Conservation (phyloP, 768 basidiomycete genomes). For the Russula sp. region DNA sequence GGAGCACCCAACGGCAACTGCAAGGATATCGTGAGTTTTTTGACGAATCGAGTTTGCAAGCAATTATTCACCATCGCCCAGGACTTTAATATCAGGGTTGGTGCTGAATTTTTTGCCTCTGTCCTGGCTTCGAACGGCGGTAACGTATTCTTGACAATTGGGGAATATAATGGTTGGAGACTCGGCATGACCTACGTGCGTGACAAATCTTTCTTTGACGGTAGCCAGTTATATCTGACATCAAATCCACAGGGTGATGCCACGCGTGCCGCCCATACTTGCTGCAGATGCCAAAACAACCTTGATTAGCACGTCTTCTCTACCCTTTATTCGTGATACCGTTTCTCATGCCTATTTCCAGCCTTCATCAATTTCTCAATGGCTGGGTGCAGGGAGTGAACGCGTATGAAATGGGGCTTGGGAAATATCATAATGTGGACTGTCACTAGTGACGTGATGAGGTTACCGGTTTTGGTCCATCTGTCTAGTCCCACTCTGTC, state of each 20-base stretch:
- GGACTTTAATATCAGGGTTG: constrained; percentile 70
- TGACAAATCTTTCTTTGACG: constrained; percentile 6
- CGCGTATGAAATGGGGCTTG: constrained; percentile 43
- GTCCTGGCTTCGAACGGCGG: constrained; percentile 43
- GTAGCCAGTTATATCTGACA: background rate
- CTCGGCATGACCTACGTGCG: constrained; percentile 50
- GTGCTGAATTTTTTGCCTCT: constrained; percentile 50
- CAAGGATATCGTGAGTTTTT: constrained; percentile 31
- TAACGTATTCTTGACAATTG: constrained; percentile 51
- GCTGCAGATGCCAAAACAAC: constrained; percentile 76
- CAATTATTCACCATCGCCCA: constrained; percentile 21
- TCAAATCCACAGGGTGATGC: constrained; percentile 37
- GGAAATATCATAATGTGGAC: constrained; percentile 61
- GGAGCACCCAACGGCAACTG: constrained; percentile 42
- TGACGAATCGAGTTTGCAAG: background rate
- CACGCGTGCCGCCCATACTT: constrained; percentile 49
- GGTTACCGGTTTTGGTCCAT: background rate
- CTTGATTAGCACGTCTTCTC: constrained; percentile 63
- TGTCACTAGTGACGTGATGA: background rate
- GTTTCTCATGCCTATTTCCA: constrained; percentile 24
- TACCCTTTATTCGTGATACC: background rate
- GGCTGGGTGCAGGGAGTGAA: constrained; percentile 61
- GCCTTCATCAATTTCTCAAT: constrained; percentile 63
- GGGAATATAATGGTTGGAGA: constrained; percentile 73
- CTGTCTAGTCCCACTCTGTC: background rate